These are phyloP conservation scores for Verticillium zaregamsianum DNA, from an alignment of 2,329 filamentous ascomycete genomes.

Conservation along the genomic window DNA sequence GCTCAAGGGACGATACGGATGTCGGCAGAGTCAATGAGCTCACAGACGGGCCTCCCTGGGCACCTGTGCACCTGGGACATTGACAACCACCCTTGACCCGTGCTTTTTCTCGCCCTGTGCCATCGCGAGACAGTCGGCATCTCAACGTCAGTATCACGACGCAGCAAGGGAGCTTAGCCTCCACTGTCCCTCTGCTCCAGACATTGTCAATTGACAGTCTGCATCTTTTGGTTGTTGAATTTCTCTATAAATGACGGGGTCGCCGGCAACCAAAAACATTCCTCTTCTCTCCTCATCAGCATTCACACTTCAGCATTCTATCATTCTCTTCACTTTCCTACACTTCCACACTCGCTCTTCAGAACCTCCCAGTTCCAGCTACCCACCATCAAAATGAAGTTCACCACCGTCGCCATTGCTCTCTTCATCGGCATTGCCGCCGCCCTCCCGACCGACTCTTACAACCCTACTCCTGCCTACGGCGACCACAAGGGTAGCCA, in stretches of 20 bases:
- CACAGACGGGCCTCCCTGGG: background rate
- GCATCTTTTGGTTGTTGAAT: background rate
- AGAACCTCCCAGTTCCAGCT: background rate
- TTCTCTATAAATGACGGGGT: background rate
- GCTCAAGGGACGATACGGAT: background rate
- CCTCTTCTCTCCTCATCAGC: background rate
- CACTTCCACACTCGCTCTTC: background rate
- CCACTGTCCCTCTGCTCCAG: background rate
- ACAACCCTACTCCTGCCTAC: background rate
- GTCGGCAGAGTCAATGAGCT: background rate
- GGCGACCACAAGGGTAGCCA: background rate
- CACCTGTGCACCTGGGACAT: background rate
- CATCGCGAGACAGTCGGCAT: background rate
- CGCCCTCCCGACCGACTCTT: background rate
- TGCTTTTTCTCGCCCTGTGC: background rate
- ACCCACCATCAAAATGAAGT: conserved; percentile 2
- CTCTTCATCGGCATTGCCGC: background rate
- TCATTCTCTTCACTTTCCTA: background rate
- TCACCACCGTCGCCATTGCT: background rate
- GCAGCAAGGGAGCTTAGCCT: background rate
- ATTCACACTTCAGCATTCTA: background rate
- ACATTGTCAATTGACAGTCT: background rate
- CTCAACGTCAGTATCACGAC: background rate
- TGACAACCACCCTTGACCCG: background rate
- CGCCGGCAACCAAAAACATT: background rate